These are phyloP conservation scores for Pachyrhizus erosus DNA, from an alignment of 306 rosid species.

Conservation along the genomic window DNA sequence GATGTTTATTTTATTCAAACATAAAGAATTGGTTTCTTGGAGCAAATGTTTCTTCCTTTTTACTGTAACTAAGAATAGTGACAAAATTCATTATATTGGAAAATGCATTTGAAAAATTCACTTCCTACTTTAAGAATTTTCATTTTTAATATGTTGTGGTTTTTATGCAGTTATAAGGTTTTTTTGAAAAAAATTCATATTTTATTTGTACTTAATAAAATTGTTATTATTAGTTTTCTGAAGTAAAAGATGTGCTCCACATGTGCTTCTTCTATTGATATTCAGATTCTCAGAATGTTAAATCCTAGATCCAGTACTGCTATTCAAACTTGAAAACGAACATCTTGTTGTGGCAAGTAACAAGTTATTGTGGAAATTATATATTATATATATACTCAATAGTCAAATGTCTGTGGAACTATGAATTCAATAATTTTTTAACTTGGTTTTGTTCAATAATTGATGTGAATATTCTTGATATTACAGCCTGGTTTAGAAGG, in stretches of 20 bases:
- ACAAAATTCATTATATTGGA: background rate
- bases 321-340: too few species aligned
- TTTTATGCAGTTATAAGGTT: background rate
- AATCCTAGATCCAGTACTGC: too few species aligned
- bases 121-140: slow-evolving; percentile 14
- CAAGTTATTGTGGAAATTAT: too few species aligned
- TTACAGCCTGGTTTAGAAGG: slow-evolving; percentile 93
- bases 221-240: too few species aligned
- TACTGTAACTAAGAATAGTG: background rate
- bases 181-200: too few species aligned
- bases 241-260: too few species aligned
- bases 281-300: too few species aligned
- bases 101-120: background rate
- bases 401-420: too few species aligned
- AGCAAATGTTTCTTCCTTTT: background rate
- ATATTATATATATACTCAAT: too few species aligned
- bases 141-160: background rate
- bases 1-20: background rate
- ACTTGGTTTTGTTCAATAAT: slow-evolving; percentile 5
- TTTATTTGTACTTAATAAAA: too few species aligned
- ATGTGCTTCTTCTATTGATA: too few species aligned
- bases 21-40: background rate
- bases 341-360: too few species aligned
- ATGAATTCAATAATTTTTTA: background rate
- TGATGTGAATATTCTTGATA: slow-evolving; percentile 44